Evolutionary conservation across 169 alveolate species (phyloP).

Genomic region (Eimeria falciformis): DNA sequence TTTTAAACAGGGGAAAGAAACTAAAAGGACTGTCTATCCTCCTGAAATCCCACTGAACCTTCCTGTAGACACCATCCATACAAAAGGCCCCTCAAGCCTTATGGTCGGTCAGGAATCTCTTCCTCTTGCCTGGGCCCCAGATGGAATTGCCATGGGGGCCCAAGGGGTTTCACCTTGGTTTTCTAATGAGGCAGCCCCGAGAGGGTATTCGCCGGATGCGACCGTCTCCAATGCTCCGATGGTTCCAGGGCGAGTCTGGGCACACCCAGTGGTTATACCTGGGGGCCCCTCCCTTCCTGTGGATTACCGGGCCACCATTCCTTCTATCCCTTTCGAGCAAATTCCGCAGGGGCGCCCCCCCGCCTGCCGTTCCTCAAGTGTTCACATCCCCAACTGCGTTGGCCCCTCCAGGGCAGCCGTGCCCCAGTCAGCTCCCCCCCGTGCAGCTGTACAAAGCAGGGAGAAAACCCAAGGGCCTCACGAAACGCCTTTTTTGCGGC

Average conservation of each 20-base stretch:
- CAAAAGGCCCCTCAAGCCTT: not conserved
- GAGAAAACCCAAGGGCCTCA: not conserved
- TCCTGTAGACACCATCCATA: not conserved
- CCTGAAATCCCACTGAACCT: constrained; percentile 50
- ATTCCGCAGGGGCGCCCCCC: not conserved
- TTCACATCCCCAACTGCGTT: too few relatives aligned
- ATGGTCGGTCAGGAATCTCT: too few relatives aligned
- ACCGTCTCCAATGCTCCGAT: not conserved
- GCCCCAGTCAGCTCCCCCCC: not conserved
- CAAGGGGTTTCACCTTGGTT: too few relatives aligned
- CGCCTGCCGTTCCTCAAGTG: not conserved
- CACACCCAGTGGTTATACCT: not conserved
- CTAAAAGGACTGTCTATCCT: constrained; percentile 40
- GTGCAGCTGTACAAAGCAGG: not conserved
- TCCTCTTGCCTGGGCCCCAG: too few relatives aligned
- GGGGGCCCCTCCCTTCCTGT: too few relatives aligned
- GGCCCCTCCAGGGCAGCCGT: too few relatives aligned
- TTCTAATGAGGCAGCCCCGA: too few relatives aligned
- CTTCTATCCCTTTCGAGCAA: not conserved
- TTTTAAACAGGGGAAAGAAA: not conserved
- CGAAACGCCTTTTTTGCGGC: not conserved
- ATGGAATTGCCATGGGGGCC: too few relatives aligned
- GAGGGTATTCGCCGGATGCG: constrained; percentile 17
- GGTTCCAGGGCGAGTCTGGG: constrained; percentile 20
- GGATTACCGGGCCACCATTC: too few relatives aligned